Evolutionary conservation across 2,329 filamentous ascomycete genomes (phyloP).

Genomic region (Claviceps cyperi): DNA sequence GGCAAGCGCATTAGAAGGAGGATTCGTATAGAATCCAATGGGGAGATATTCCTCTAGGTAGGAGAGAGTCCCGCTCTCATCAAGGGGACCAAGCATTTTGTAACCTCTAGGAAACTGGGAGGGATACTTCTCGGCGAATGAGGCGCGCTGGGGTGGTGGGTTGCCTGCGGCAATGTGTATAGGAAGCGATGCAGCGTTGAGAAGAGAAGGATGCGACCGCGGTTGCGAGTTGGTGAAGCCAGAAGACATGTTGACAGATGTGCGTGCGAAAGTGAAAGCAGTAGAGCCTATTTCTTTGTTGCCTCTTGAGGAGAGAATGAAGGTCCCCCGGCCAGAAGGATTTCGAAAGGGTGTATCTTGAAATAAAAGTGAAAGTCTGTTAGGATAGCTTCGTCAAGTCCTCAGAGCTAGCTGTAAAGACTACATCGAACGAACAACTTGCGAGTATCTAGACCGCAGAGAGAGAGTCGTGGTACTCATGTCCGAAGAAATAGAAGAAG

Average conservation of each 20-base stretch:
- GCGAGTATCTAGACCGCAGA: neutral
- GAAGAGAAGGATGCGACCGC: neutral
- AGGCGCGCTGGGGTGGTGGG: slow-evolving; percentile 11
- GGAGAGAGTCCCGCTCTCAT: slow-evolving; percentile 12
- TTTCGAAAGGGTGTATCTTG: no score
- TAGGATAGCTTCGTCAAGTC: neutral
- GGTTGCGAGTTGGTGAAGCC: neutral
- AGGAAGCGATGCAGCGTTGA: slow-evolving; percentile 7
- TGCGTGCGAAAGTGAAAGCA: neutral
- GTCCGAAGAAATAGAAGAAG: neutral
- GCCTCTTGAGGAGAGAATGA: neutral
- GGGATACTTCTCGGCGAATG: slow-evolving; percentile 20
- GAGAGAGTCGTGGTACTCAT: neutral
- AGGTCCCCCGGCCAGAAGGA: no score
- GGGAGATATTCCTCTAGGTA: slow-evolving; percentile 24
- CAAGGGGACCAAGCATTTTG: slow-evolving; percentile 16
- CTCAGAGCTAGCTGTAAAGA: neutral
- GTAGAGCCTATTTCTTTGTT: neutral
- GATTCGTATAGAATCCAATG: slow-evolving; percentile 22
- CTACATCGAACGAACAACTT: neutral
- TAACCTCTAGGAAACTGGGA: slow-evolving; percentile 21
- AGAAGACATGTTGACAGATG: neutral
- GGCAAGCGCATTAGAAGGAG: slow-evolving; percentile 17
- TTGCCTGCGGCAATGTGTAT: slow-evolving; percentile 11
- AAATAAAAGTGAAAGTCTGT: neutral